Percentiles rank a stretch among this genome's conserved stretches.
Conservation (phyloP, 176 grass and related monocot species). For the Musa itinerans region DNA sequence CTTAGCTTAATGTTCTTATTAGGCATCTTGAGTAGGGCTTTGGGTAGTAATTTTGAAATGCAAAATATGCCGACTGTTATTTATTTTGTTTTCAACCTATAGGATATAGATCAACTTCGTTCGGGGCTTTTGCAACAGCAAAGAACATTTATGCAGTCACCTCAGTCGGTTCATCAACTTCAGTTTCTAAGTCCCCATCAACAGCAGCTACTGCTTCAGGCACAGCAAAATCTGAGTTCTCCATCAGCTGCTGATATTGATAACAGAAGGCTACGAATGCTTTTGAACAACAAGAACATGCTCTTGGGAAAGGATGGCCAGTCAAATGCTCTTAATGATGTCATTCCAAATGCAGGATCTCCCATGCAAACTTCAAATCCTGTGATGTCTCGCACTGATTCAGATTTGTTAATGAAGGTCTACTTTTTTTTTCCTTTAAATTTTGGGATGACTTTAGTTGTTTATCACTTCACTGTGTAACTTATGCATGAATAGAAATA, state of each 20-base stretch:
- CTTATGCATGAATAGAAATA: background rate
- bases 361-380: constrained; percentile 48
- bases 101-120: constrained; percentile 67
- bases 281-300: constrained; percentile 64
- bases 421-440: constrained; percentile 10
- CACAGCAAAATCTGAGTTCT: constrained; percentile 65
- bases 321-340: constrained; percentile 50
- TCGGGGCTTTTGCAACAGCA: constrained; percentile 56
- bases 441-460: constrained; percentile 19
- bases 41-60: no score
- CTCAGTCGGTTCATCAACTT: constrained; percentile 58
- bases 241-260: constrained; percentile 71
- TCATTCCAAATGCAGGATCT: constrained; percentile 62
- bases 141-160: constrained; percentile 60
- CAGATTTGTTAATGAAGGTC: constrained; percentile 78
- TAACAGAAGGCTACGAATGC: constrained; percentile 66
- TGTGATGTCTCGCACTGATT: constrained; percentile 32
- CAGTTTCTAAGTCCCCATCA: constrained; percentile 63
- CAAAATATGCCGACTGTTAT: background rate
- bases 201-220: constrained; percentile 64
- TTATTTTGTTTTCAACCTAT: constrained; percentile 15
- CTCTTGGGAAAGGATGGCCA: constrained; percentile 59
- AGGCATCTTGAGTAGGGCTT: no score
- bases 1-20: background rate
- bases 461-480: background rate